Percentiles rank a stretch among this genome's conserved stretches.
These are phyloP conservation scores for Mycosphaerella arachidis DNA, from an alignment of 2,329 filamentous ascomycete species.

Conservation along the genomic window DNA sequence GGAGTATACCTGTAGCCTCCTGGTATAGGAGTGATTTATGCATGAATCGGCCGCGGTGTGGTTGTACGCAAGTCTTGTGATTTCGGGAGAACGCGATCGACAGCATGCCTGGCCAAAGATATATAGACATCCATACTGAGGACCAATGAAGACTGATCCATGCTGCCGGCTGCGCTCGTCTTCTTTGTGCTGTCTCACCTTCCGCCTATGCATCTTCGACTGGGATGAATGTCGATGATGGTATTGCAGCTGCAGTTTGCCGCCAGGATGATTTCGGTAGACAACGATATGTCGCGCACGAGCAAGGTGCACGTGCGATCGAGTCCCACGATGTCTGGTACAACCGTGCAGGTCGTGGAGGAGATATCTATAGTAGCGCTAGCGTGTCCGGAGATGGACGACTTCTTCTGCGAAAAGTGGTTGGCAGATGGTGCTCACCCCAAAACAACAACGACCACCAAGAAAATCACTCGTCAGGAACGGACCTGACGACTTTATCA, in stretches of 20 bases:
- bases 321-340: not conserved
- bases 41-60: too few relatives aligned
- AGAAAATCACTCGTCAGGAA: conserved; percentile 11
- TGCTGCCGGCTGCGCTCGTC: too few relatives aligned
- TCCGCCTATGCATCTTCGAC: too few relatives aligned
- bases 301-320: not conserved
- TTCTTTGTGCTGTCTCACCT: too few relatives aligned
- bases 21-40: too few relatives aligned
- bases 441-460: not conserved
- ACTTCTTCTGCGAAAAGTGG: not conserved
- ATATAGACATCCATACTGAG: too few relatives aligned
- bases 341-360: not conserved
- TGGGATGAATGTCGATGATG: too few relatives aligned
- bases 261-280: not conserved
- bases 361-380: not conserved
- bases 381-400: not conserved
- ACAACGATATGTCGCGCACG: not conserved
- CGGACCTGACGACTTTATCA: conserved; percentile 13
- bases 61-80: too few relatives aligned
- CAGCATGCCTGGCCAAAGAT: too few relatives aligned
- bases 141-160: too few relatives aligned
- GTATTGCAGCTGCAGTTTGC: not conserved
- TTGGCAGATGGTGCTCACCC: not conserved
- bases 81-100: too few relatives aligned
- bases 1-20: too few relatives aligned